Evolutionary conservation across 768 basidiomycete genomes (phyloP), one percentile per base, ranked within the genome.

Genomic region (Lactarius trivialis): DNA sequence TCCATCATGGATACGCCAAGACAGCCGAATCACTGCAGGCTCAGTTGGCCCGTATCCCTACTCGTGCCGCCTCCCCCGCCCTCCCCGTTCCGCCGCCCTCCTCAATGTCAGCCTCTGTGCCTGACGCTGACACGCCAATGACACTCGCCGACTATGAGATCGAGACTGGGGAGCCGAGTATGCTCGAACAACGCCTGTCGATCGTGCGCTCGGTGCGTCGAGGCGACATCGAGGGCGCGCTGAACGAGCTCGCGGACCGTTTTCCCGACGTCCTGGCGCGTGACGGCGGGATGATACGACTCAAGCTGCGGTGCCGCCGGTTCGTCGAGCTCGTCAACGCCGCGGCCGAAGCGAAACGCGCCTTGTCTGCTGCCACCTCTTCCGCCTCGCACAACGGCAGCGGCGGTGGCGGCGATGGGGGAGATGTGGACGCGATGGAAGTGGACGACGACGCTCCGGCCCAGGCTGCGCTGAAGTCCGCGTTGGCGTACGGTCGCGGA

Each of bases 241-340:
- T 93, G 32, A 69, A 75, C 7, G 79, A 84, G 59, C 81, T 84
- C 7, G 74, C 75, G 63, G 73, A 70, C 56, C 78, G 85, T 61
- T 85, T 86, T 70, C 85, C 89, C 0, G 68, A 73, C 4, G 89
- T 87, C 7, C 76, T 94, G 26, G 81, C 81, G 61, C 81, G 81
- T 30, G 86, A 91, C 58, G 79, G 81, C 41, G 85, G 86, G 9
- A 75, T 90, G 17, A 80, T 93, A 74, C 73, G 82, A n/a, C 89
- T 93, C 77, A 90, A 89, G 72, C 73, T 95, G 67, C 82, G 86
- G 28, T 91, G 91, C 74, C 81, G 91, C 68, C 90, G 88, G 73
- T 92, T 94, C 68, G 85, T 94, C 50, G 92, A 94, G 72, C 80
- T 92, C 32, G 60, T 60, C 54, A 58, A 67, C 39, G 65, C 53